Base-by-base conservation (phyloP, 73 alveolate genomes). In the Stentor coeruleus region DNA sequence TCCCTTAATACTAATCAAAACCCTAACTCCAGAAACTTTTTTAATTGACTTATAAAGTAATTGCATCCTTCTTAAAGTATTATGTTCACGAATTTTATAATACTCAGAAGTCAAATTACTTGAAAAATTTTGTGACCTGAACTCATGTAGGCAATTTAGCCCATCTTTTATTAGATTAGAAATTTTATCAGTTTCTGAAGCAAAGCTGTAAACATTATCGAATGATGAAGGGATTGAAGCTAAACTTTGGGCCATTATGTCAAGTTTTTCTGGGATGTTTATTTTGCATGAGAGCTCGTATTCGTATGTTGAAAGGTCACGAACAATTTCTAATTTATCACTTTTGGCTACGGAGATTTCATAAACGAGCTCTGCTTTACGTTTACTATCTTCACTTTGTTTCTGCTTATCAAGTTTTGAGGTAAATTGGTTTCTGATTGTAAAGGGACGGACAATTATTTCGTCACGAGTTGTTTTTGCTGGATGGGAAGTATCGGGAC, bases 281-380 rank as follows among this genome's bases (percentile, higher is more conserved):
- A 49, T 49, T 49, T 49, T 49, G 28, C 20, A 20, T 11, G 66
- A 11, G 28, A 49, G 66, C 20, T 49, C 66, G 66, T 49, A 49
- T 57, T 84, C 90, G 36, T 84, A 84, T 26, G 90, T 77, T 42
- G 90, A 80, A 15, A 81, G 41, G 3, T 84, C 90, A 42, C 90
- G 38, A 81, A 84, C 58, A 1, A 84, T 33, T 77, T 84, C 90
- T 35, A 84, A 37, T 37, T 84, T 84, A 77, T 84, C 90, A 1
- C 60, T 3, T 2, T 55, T 28, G 15, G 90, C 90, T 33, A 42
- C 81, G 4, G 85, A 77, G 73, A 77, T 84, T 30, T 84, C 72
- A 82, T 76, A 49, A 38, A 83, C 76, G 0, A 66, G 38, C 0
- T 20, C 84, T 6, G 28, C 39, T 74, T 73, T n/a, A 3, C 40